Conservation (phyloP, 2,329 filamentous ascomycete species). For the Akanthomyces lecanii region DNA sequence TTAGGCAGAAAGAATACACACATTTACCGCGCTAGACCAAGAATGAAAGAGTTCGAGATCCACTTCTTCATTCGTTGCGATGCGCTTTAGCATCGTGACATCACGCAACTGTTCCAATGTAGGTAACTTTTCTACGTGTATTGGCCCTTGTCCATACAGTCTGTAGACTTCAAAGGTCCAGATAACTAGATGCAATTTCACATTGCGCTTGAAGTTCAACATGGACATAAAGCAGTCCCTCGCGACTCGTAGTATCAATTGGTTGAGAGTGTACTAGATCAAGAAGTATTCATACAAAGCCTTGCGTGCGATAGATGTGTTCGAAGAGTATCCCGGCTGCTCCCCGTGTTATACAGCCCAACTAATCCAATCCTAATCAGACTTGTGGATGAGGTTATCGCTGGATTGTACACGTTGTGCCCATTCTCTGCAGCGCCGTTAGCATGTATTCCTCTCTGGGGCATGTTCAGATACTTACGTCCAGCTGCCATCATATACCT, state of each 20-base stretch:
- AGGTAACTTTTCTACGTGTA: too few relatives aligned
- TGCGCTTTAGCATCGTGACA: neutral
- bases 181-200: neutral
- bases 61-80: neutral
- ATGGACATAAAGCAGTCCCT: neutral
- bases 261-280: slow-evolving; percentile 15
- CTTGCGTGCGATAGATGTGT: neutral
- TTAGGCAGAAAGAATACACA: slow-evolving; percentile 16
- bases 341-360: slow-evolving; percentile 16
- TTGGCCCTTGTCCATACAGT: too few relatives aligned
- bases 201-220: neutral
- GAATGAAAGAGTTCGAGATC: neutral
- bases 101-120: neutral
- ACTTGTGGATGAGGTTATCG: slow-evolving; percentile 60
- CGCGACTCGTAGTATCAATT: slow-evolving; percentile 3
- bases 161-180: neutral
- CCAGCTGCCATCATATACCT: slow-evolving; percentile 95
- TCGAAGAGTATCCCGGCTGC: slow-evolving; percentile 10
- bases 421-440: slow-evolving; percentile 52
- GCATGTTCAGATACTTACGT: slow-evolving; percentile 60
- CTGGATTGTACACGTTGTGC: slow-evolving; percentile 59
- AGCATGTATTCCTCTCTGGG: slow-evolving; percentile 19
- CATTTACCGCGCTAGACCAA: neutral
- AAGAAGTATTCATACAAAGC: slow-evolving; percentile 11
- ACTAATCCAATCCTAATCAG: slow-evolving; percentile 27